Evolutionary conservation across 2,329 filamentous ascomycete species (phyloP).

Genomic region (Cladosporium sp.): DNA sequence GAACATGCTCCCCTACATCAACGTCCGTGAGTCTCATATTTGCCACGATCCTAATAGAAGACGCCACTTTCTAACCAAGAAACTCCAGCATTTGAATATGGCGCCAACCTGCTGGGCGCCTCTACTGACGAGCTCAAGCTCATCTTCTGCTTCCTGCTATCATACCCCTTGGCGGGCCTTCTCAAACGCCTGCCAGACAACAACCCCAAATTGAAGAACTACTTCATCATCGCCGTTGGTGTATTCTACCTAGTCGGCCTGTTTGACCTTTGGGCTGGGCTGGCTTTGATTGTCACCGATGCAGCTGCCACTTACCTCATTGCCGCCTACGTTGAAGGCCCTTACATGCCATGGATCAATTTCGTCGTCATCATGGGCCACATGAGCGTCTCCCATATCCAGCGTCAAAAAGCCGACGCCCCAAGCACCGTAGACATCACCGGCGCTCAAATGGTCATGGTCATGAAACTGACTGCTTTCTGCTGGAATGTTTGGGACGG

Average conservation of each 20-base stretch:
- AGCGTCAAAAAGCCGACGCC: slow-evolving; percentile 66
- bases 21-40: slow-evolving; percentile 48
- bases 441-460: slow-evolving; percentile 91
- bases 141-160: slow-evolving; percentile 81
- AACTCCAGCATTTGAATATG: slow-evolving; percentile 59
- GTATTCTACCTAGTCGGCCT: slow-evolving; percentile 90
- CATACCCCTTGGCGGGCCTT: slow-evolving; percentile 82
- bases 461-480: slow-evolving; percentile 96
- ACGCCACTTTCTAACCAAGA: neutral
- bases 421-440: slow-evolving; percentile 77
- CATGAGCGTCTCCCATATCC: slow-evolving; percentile 85
- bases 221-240: slow-evolving; percentile 78
- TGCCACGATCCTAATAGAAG: neutral
- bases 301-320: slow-evolving; percentile 77
- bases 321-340: slow-evolving; percentile 74
- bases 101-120: slow-evolving; percentile 53
- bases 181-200: slow-evolving; percentile 87
- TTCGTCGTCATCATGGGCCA: slow-evolving; percentile 95
- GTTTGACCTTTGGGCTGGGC: slow-evolving; percentile 84
- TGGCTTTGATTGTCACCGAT: slow-evolving; percentile 74
- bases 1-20: slow-evolving; percentile 60
- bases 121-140: slow-evolving; percentile 76
- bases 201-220: slow-evolving; percentile 78
- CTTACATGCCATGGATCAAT: slow-evolving; percentile 95
- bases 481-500: slow-evolving; percentile 98